Evolutionary conservation across 1,284 basidiomycete species (phyloP).

Genomic region (Coniferiporia weirii): DNA sequence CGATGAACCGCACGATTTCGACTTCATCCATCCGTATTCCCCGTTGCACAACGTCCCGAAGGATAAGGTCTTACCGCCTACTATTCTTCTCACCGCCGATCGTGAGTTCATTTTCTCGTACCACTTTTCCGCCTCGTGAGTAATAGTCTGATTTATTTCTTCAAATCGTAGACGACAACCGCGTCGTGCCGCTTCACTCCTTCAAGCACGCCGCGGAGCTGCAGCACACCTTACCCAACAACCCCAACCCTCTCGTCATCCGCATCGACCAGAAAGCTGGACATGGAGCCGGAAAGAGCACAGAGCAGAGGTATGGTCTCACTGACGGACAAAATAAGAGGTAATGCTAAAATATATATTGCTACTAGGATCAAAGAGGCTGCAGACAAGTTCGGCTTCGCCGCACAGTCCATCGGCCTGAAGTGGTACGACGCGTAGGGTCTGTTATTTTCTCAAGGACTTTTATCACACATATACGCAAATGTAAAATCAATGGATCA

Average conservation of each 20-base stretch:
- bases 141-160: not conserved
- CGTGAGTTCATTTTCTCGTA: constrained; percentile 41
- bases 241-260: constrained; percentile 65
- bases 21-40: constrained; percentile 76
- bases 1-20: constrained; percentile 68
- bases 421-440: constrained; percentile 28
- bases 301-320: constrained; percentile 55
- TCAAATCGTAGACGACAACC: constrained; percentile 61
- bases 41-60: constrained; percentile 71
- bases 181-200: constrained; percentile 76
- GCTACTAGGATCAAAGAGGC: constrained; percentile 60
- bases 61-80: constrained; percentile 59
- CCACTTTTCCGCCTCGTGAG: not conserved
- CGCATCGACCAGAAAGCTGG: constrained; percentile 77
- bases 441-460: not conserved
- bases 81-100: constrained; percentile 70
- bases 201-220: constrained; percentile 76
- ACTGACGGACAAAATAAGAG: not conserved
- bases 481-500: too few species aligned
- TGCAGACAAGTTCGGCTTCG: constrained; percentile 73
- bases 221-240: constrained; percentile 58
- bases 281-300: constrained; percentile 77
- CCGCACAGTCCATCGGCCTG: constrained; percentile 59
- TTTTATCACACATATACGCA: too few species aligned
- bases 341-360: not conserved